A percentile compares a stretch with the other conserved stretches of the same genome.
These are phyloP conservation scores for Malus orientalis DNA, from an alignment of 306 rosid species.

Conservation along the genomic window DNA sequence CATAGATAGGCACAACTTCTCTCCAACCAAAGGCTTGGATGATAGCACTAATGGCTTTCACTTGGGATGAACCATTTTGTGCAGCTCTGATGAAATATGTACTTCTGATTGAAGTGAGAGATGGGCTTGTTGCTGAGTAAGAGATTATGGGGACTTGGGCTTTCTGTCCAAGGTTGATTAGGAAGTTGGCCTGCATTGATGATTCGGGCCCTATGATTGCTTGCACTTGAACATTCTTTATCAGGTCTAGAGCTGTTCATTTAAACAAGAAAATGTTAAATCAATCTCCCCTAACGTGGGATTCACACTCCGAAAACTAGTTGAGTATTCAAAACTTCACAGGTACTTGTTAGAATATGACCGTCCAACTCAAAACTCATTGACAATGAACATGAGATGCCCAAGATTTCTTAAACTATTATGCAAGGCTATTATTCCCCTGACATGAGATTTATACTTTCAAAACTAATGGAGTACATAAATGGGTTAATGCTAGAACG, in stretches of 20 bases:
- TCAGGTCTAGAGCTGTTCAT: slow-evolving; percentile 11
- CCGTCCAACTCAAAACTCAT: background rate
- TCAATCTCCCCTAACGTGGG: background rate
- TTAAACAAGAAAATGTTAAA: background rate
- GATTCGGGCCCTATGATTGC: slow-evolving; percentile 42
- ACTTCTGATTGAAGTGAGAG: slow-evolving; percentile 27
- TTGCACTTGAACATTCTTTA: slow-evolving; percentile 17
- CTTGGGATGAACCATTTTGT: slow-evolving; percentile 37
- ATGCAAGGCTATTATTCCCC: background rate
- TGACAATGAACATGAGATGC: background rate
- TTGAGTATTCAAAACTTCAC: background rate
- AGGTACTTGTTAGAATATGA: background rate
- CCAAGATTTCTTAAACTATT: background rate
- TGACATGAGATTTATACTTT: background rate
- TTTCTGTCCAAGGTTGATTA: slow-evolving; percentile 41
- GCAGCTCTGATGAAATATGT: slow-evolving; percentile 41
- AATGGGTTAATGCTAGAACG: too few relatives aligned
- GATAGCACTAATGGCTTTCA: slow-evolving; percentile 27
- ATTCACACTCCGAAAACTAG: too few relatives aligned
- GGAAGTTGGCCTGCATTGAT: slow-evolving; percentile 41
- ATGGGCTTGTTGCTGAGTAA: slow-evolving; percentile 51
- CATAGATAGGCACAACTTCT: slow-evolving; percentile 4
- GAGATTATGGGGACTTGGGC: slow-evolving; percentile 43
- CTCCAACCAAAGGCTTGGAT: slow-evolving; percentile 42
- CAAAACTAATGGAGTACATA: background rate